Evolutionary conservation across 129 eudicot genomes (phyloP).

Genomic region (Oenanthe sinensis): DNA sequence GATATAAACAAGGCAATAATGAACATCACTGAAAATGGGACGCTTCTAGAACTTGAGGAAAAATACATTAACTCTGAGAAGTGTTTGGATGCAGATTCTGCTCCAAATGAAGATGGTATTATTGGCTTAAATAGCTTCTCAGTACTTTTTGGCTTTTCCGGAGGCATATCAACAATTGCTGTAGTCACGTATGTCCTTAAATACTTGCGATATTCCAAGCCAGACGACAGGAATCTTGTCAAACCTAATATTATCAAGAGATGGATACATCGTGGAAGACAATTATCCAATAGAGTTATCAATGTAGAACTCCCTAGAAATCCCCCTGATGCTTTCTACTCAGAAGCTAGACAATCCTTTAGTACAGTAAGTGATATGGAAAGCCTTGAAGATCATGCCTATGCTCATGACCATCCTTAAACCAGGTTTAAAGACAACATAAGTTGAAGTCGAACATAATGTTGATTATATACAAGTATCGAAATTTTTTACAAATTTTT

Average conservation of each 20-base stretch:
- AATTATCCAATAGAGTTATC: background rate
- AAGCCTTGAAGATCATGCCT: background rate
- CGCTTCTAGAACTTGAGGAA: background rate
- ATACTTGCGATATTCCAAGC: background rate
- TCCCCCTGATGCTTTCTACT: background rate
- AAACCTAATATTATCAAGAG: background rate
- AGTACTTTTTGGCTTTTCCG: conserved; percentile 2
- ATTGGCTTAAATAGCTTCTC: conserved; percentile 1
- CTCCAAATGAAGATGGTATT: background rate
- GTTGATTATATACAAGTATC: background rate
- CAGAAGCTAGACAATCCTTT: background rate
- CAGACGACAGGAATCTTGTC: background rate
- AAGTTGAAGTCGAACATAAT: background rate
- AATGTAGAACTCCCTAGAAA: background rate
- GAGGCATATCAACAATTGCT: background rate
- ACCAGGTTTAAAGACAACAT: background rate
- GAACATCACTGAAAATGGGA: background rate
- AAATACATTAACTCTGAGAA: background rate
- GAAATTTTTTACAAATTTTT: background rate
- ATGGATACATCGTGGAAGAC: background rate
- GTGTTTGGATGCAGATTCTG: background rate
- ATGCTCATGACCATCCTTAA: background rate
- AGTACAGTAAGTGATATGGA: background rate
- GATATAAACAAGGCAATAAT: background rate
- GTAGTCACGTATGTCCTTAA: background rate